A percentile compares a stretch with the other conserved stretches of the same genome.
These are phyloP conservation scores for Gryganskiella cystojenkinii DNA, from an alignment of 192 early-diverging fungal species.

Conservation along the genomic window DNA sequence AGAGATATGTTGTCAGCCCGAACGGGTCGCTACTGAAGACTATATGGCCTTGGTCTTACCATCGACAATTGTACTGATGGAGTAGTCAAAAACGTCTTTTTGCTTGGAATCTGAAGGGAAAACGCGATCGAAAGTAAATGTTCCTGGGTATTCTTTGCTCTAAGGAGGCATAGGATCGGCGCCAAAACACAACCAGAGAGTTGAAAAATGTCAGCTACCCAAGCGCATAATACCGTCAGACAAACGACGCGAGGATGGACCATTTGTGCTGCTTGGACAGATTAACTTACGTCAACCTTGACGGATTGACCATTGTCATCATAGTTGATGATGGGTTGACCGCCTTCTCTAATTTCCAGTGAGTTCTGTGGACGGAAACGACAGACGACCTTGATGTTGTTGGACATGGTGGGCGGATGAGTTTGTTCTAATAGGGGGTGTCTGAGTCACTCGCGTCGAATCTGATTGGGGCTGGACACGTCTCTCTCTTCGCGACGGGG, in stretches of 20 bases:
- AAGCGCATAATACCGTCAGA: too few species aligned
- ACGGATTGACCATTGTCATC: constrained; percentile 75
- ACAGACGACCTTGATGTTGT: constrained; percentile 97
- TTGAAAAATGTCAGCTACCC: too few species aligned
- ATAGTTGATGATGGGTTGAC: constrained; percentile 85
- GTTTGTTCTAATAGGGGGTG: neutral
- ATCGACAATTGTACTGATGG: constrained; percentile 91
- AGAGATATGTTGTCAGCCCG: neutral
- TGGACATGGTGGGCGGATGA: constrained; percentile 46
- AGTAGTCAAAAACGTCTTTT: constrained; percentile 89
- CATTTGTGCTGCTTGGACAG: neutral
- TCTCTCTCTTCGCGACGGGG: too few species aligned
- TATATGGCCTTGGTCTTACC: constrained; percentile 63
- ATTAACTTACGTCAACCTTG: constrained; percentile 57
- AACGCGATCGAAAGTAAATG: constrained; percentile 92
- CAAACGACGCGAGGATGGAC: too few species aligned
- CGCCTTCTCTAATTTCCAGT: constrained; percentile 90
- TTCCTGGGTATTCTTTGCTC: constrained; percentile 72
- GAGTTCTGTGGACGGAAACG: constrained; percentile 97
- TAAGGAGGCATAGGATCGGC: neutral
- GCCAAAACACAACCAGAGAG: neutral
- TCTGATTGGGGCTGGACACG: neutral
- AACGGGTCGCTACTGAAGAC: neutral
- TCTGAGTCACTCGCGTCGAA: constrained; percentile 8
- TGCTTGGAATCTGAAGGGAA: constrained; percentile 90